A percentile compares a stretch with the other conserved stretches of the same genome.
Evolutionary conservation across 169 alveolate genomes (phyloP).

Genomic region (Miamiensis avidus): DNA sequence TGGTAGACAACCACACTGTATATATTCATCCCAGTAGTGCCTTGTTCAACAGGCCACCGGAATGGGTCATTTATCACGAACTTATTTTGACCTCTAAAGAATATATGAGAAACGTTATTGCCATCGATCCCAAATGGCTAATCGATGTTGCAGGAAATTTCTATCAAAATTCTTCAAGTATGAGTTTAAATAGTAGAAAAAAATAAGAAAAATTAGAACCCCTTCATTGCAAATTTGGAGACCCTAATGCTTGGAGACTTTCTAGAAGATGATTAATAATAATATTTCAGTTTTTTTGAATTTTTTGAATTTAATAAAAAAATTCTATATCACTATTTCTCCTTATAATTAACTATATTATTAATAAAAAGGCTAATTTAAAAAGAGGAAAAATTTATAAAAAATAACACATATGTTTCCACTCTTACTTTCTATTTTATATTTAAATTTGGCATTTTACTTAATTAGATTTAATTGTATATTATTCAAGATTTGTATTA

Average conservation of each 20-base stretch:
- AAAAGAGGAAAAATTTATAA: no score
- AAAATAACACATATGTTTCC: no score
- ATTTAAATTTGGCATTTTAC: no score
- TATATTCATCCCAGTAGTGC: constrained; percentile 98
- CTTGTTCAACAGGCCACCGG: constrained; percentile 95
- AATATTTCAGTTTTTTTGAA: no score
- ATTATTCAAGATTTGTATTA: no score
- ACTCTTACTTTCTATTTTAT: no score
- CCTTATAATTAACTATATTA: no score
- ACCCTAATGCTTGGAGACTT: constrained; percentile 98
- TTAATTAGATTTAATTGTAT: no score
- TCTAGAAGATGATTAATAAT: constrained; percentile 93
- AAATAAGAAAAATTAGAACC: constrained; percentile 96
- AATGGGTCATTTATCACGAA: constrained; percentile 98
- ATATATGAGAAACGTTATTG: constrained; percentile 97
- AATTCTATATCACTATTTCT: no score
- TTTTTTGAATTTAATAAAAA: no score
- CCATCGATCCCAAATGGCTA: constrained; percentile 97
- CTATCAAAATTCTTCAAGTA: constrained; percentile 90
- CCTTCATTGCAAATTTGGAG: constrained; percentile 93
- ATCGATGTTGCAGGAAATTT: constrained; percentile 98
- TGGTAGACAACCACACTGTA: constrained; percentile 96
- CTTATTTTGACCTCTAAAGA: constrained; percentile 98
- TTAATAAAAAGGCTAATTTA: no score
- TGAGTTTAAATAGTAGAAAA: constrained; percentile 89